These are phyloP conservation scores for Miscanthus lutarioriparius DNA, from an alignment of 176 grass and related monocot genomes.

Conservation along the genomic window DNA sequence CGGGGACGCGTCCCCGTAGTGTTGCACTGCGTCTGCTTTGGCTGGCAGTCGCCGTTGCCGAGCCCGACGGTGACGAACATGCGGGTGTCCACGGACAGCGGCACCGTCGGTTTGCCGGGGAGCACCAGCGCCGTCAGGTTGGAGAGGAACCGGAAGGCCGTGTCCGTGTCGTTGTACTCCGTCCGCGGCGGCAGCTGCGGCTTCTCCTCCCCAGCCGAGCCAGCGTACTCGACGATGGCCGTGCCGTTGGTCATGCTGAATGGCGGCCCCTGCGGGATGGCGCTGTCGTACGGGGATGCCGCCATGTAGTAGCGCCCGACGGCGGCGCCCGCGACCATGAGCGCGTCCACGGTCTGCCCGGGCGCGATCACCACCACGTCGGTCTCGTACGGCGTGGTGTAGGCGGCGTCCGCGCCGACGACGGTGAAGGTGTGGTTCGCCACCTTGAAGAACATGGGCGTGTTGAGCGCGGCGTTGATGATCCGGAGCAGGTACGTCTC, in stretches of 20 bases:
- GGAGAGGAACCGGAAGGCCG: background rate
- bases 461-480: background rate
- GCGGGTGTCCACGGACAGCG: background rate
- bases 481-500: background rate
- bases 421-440: background rate
- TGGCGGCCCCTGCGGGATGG: background rate
- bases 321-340: background rate
- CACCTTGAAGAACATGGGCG: background rate
- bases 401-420: background rate
- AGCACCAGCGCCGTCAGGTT: background rate
- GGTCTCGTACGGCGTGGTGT: background rate
- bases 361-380: background rate
- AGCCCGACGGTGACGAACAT: background rate
- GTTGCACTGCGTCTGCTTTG: background rate
- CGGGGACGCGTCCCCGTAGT: background rate
- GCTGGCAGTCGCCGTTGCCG: background rate
- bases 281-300: background rate
- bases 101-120: background rate
- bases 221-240: background rate
- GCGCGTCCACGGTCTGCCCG: background rate
- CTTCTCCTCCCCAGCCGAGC: background rate
- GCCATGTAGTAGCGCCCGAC: background rate
- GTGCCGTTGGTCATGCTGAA: background rate
- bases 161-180: background rate
- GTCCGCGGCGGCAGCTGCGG: background rate